Evolutionary conservation across 2,329 filamentous ascomycete species (phyloP).

Genomic region (Capronia americana): DNA sequence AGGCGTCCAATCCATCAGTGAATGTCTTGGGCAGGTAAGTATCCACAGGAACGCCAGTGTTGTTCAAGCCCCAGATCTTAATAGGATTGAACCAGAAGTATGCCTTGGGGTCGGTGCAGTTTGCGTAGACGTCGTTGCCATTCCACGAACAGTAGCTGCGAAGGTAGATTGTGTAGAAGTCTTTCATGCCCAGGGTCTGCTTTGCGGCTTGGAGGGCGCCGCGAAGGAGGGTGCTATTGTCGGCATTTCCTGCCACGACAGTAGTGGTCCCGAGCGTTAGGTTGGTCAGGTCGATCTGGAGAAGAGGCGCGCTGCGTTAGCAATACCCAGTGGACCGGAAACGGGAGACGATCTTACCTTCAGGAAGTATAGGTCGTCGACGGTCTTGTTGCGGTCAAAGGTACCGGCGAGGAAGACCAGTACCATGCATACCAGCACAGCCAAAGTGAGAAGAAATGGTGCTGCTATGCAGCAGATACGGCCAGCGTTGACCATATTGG

Average conservation of each 20-base stretch:
- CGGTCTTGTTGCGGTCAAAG: constrained; percentile 54
- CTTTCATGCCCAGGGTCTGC: constrained; percentile 65
- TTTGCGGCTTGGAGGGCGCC: constrained; percentile 48
- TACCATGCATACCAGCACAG: constrained; percentile 72
- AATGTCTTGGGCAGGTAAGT: constrained; percentile 72
- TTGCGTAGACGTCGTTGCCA: constrained; percentile 57
- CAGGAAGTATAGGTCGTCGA: constrained; percentile 64
- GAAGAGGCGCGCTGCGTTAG: constrained; percentile 46
- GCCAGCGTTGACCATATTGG: constrained; percentile 71
- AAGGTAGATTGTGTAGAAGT: constrained; percentile 80
- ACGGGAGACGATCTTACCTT: constrained; percentile 44
- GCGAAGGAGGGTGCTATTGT: constrained; percentile 45
- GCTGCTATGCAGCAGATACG: constrained; percentile 85
- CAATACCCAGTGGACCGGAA: neutral
- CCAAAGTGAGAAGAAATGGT: constrained; percentile 82
- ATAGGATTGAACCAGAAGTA: constrained; percentile 79
- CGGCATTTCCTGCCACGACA: constrained; percentile 43
- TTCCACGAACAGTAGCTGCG: constrained; percentile 83
- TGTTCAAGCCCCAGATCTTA: constrained; percentile 68
- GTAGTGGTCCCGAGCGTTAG: constrained; percentile 60
- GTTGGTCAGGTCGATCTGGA: constrained; percentile 66
- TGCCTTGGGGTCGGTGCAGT: constrained; percentile 74
- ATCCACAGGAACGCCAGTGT: constrained; percentile 58
- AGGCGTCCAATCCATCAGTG: constrained; percentile 71
- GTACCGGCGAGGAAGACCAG: constrained; percentile 65